Evolutionary conservation across 192 early-diverging fungal species (phyloP).

Genomic region (Umbelopsis isabellina): DNA sequence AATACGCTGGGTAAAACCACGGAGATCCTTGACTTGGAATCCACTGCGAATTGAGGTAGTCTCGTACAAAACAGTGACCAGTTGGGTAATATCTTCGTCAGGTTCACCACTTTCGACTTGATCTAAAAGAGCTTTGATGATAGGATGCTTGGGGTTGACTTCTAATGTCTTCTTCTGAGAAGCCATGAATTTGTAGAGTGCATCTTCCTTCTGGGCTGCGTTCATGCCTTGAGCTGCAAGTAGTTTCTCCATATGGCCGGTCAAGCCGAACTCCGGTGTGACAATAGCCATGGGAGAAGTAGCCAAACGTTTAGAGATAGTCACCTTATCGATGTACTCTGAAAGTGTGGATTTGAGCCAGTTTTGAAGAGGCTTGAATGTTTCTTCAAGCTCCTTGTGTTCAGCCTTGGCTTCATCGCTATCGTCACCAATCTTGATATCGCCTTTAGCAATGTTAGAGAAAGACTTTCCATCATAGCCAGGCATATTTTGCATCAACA

Average conservation of each 20-base stretch:
- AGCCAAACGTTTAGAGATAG: slow-evolving; percentile 76
- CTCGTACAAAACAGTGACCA: slow-evolving; percentile 64
- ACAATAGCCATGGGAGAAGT: slow-evolving; percentile 78
- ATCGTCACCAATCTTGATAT: slow-evolving; percentile 68
- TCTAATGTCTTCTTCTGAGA: slow-evolving; percentile 68
- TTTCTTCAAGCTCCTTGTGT: slow-evolving; percentile 52
- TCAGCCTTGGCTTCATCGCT: slow-evolving; percentile 47
- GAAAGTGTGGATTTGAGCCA: slow-evolving; percentile 54
- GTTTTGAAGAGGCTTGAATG: slow-evolving; percentile 59
- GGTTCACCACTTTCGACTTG: slow-evolving; percentile 49
- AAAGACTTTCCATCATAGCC: slow-evolving; percentile 81
- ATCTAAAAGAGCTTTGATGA: slow-evolving; percentile 58
- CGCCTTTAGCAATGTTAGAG: slow-evolving; percentile 70
- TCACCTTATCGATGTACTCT: slow-evolving; percentile 59
- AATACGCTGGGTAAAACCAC: slow-evolving; percentile 53
- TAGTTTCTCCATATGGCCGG: slow-evolving; percentile 65
- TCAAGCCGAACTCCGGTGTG: slow-evolving; percentile 61
- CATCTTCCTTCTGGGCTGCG: slow-evolving; percentile 49
- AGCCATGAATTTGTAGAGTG: slow-evolving; percentile 49
- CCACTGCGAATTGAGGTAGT: slow-evolving; percentile 66
- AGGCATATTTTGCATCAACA: slow-evolving; percentile 70
- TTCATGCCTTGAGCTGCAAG: slow-evolving; percentile 58
- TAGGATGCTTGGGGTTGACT: slow-evolving; percentile 69
- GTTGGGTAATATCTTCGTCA: slow-evolving; percentile 48
- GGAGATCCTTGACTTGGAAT: slow-evolving; percentile 59